Conservation (phyloP, 352 stramenopile species). For the Pythium sp. region DNA sequence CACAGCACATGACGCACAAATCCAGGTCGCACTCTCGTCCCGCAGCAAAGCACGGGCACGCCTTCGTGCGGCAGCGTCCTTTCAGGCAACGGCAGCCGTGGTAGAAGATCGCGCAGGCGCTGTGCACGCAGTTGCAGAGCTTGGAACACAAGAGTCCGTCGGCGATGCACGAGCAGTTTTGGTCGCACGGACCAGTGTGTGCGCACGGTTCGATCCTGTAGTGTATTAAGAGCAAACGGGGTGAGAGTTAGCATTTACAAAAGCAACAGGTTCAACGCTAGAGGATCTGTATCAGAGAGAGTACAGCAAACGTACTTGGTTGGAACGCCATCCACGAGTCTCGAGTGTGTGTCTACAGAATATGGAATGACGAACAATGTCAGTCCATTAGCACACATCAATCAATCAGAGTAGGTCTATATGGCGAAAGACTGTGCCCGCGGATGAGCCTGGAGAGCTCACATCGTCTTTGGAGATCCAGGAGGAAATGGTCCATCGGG, state of each 20-base stretch:
- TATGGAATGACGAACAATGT: not conserved
- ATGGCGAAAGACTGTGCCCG: conserved; percentile 11
- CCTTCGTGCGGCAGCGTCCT: conserved; percentile 79
- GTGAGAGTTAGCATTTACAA: not conserved
- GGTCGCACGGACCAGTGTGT: conserved; percentile 83
- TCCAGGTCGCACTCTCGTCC: conserved; percentile 93
- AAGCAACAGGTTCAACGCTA: not conserved
- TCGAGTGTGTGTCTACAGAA: conserved; percentile 36
- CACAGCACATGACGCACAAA: conserved; percentile 81
- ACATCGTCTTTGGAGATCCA: conserved; percentile 21
- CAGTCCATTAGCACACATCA: not conserved
- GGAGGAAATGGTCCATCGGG: conserved; percentile 24
- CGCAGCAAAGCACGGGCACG: conserved; percentile 89
- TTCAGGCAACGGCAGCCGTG: conserved; percentile 84
- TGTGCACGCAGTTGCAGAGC: conserved; percentile 80
- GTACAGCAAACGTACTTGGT: conserved; percentile 39
- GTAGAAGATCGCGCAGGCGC: conserved; percentile 87
- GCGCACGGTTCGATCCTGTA: conserved; percentile 81
- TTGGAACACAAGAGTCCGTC: conserved; percentile 91
- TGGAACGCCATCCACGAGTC: conserved; percentile 41
- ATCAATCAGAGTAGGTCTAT: not conserved
- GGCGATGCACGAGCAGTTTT: conserved; percentile 85
- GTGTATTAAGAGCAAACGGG: not conserved
- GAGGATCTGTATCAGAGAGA: not conserved
- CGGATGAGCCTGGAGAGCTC: conserved; percentile 19